These are phyloP conservation scores for Porphyrellus cyaneotinctus DNA, from an alignment of 768 basidiomycete genomes.

Conservation along the genomic window DNA sequence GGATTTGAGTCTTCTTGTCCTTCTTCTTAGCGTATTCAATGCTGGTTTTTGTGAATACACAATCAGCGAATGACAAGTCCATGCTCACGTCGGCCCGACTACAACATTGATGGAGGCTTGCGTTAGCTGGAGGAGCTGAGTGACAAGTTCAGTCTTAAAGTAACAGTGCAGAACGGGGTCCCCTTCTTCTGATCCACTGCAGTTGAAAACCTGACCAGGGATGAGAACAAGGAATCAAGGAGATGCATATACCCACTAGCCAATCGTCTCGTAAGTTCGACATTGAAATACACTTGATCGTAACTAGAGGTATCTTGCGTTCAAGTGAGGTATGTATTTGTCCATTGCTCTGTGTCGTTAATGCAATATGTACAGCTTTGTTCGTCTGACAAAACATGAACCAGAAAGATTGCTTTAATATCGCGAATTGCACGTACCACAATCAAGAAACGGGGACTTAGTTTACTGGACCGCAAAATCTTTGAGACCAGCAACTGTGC, in stretches of 20 bases:
- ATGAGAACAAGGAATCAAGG: slow-evolving; percentile 2
- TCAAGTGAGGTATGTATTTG: slow-evolving; percentile 57
- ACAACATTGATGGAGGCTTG: slow-evolving; percentile 69
- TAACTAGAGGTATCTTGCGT: slow-evolving; percentile 84
- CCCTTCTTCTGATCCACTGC: slow-evolving; percentile 80
- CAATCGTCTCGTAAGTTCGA: slow-evolving; percentile 93
- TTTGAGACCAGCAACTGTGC: slow-evolving; percentile 84
- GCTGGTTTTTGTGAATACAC: slow-evolving; percentile 39
- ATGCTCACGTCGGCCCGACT: slow-evolving; percentile 72
- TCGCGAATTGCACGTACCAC: slow-evolving; percentile 53
- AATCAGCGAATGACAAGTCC: neutral
- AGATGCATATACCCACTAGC: slow-evolving; percentile 54
- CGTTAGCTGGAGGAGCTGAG: slow-evolving; percentile 77
- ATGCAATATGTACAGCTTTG: slow-evolving; percentile 79
- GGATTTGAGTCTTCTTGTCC: slow-evolving; percentile 86
- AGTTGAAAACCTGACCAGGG: slow-evolving; percentile 67
- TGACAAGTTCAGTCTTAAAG: slow-evolving; percentile 93
- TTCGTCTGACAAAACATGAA: slow-evolving; percentile 19
- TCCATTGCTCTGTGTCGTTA: slow-evolving; percentile 62
- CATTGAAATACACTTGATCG: slow-evolving; percentile 82
- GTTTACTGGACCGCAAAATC: slow-evolving; percentile 81
- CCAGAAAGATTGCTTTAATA: neutral
- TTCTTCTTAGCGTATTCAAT: slow-evolving; percentile 95
- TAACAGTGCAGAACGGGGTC: slow-evolving; percentile 88
- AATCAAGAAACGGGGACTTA: slow-evolving; percentile 84